Percentiles rank a stretch among this genome's conserved stretches.
These are phyloP conservation scores for Monilinia laxa DNA, from an alignment of 2,329 filamentous ascomycete species.

Conservation along the genomic window DNA sequence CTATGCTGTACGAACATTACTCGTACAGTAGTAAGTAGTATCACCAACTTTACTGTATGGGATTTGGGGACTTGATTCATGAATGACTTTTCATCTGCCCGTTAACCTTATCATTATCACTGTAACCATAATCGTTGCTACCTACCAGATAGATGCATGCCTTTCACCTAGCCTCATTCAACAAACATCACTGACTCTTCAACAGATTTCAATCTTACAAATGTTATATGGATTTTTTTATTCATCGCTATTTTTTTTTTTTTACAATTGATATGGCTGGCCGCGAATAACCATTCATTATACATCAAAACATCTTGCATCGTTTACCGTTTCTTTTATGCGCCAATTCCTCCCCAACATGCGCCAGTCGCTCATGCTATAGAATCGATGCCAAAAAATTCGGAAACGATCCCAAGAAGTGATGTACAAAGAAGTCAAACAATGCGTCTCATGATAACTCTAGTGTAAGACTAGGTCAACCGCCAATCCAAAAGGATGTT, in stretches of 20 bases:
- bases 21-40: too few species aligned
- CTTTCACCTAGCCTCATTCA: too few species aligned
- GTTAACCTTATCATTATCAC: too few species aligned
- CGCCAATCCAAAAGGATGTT: neutral
- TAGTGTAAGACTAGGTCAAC: slow-evolving; percentile 6
- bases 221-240: neutral
- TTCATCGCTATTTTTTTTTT: slow-evolving; percentile 12
- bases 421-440: slow-evolving; percentile 12
- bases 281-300: slow-evolving; percentile 1
- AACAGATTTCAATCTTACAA: too few species aligned
- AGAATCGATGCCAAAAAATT: slow-evolving; percentile 6
- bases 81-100: too few species aligned
- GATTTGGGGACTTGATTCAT: too few species aligned
- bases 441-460: slow-evolving; percentile 4
- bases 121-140: too few species aligned
- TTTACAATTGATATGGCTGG: neutral
- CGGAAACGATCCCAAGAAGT: slow-evolving; percentile 16
- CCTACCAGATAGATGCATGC: too few species aligned
- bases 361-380: slow-evolving; percentile 19
- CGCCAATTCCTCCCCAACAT: slow-evolving; percentile 9
- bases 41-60: too few species aligned
- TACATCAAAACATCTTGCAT: slow-evolving; percentile 18
- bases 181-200: too few species aligned
- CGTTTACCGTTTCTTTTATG: slow-evolving; percentile 12
- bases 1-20: neutral